Conservation (phyloP, 1,139 yeast genomes). For the Debaryomyces udenii region DNA sequence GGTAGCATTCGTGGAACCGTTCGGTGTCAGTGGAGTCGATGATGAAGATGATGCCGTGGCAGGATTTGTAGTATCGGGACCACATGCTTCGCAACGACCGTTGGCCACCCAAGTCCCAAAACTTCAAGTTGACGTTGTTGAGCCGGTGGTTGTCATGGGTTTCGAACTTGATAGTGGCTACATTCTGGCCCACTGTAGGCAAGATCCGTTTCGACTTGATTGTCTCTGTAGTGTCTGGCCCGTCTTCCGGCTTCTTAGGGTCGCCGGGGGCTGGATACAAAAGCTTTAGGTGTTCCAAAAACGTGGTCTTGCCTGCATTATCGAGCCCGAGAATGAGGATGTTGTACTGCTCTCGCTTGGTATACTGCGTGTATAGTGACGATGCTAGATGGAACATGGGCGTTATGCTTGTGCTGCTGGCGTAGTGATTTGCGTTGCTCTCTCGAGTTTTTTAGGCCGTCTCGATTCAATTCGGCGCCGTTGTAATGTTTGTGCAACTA, state of each 20-base stretch:
- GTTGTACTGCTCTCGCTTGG: conserved; percentile 52
- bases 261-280: conserved; percentile 38
- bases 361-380: conserved; percentile 50
- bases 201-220: conserved; percentile 44
- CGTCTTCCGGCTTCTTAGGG: conserved; percentile 17
- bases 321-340: conserved; percentile 87
- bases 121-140: conserved; percentile 62
- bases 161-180: conserved; percentile 47
- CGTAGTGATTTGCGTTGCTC: not conserved
- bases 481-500: too few relatives aligned
- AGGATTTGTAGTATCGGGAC: conserved; percentile 80
- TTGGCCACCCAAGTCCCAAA: conserved; percentile 98
- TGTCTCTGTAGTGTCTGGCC: conserved; percentile 28
- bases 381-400: conserved; percentile 51
- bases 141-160: conserved; percentile 35
- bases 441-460: conserved; percentile 1
- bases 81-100: conserved; percentile 78
- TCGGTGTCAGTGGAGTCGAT: conserved; percentile 89
- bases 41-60: conserved; percentile 90
- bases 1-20: conserved; percentile 81
- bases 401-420: too few relatives aligned
- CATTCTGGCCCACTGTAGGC: conserved; percentile 67
- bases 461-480: not conserved
- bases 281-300: conserved; percentile 47
- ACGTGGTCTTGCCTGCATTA: conserved; percentile 90